Evolutionary conservation across 345 rosid species (phyloP).

Genomic region (Sonneratia alba): DNA sequence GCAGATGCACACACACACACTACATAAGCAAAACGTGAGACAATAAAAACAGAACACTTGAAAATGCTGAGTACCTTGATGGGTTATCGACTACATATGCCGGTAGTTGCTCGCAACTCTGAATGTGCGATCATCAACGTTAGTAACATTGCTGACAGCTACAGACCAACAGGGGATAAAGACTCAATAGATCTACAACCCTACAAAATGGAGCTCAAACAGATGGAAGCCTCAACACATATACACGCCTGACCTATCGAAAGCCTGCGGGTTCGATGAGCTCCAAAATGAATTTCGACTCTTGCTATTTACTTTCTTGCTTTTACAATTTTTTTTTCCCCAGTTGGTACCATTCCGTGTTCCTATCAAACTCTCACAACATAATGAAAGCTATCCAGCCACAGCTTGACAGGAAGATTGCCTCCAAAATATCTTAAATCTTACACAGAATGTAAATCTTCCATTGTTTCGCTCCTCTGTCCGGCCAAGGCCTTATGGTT

Average conservation of each 20-base stretch:
- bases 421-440: not conserved
- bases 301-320: constrained; percentile 38
- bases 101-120: constrained; percentile 2
- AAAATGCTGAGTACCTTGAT: not conserved
- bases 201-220: constrained; percentile 28
- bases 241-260: constrained; percentile 29
- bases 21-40: too few species aligned
- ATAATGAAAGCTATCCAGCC: too few species aligned
- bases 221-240: constrained; percentile 19
- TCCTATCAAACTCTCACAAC: not conserved
- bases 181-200: constrained; percentile 32
- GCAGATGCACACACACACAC: too few species aligned
- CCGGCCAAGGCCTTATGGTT: not conserved
- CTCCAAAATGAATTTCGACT: constrained; percentile 33
- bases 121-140: not conserved
- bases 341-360: not conserved
- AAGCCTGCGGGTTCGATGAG: constrained; percentile 13
- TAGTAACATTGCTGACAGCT: not conserved
- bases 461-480: not conserved
- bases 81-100: not conserved
- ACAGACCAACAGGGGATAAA: constrained; percentile 20
- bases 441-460: not conserved
- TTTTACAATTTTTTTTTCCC: constrained; percentile 18
- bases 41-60: not conserved
- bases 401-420: not conserved